Evolutionary conservation across 2,329 filamentous ascomycete species (phyloP), one percentile per base, ranked within the genome.

Genomic region (Microsporum ferrugineum): DNA sequence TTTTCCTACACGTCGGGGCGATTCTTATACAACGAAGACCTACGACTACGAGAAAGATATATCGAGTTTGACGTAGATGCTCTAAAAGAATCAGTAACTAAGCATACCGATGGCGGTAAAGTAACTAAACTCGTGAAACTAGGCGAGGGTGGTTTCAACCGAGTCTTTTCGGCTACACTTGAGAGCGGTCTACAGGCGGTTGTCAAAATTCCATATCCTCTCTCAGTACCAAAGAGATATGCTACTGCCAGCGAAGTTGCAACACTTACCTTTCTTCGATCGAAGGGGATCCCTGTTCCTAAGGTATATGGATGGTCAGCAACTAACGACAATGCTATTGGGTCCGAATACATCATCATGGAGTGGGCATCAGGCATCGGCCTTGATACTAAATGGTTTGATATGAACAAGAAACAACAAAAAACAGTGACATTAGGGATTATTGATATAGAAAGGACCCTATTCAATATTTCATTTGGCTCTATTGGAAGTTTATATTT

Each of bases 271-370:
- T 68, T 68, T 49, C 63, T 71, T 34, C 66, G 63, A 10, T 66
- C 61, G 10, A 65, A 72, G 51, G 66, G 66, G 7, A 65, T 76
- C 59, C 72, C 74, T 17, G 71, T 76, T 17, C 74, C 74, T 2
- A 61, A 66, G 51, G 58, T 70, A 5, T 67, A 66, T 64, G 65
- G 61, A 0, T 69, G 63, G 60, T 69, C 63, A 27, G 64, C 66
- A 7, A 63, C 63, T 27, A 33, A 41, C 2, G 59, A 66, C 7
- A 70, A 69, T 55, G 10, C 64, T 10, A 65, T 68, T 47, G 68
- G 68, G 31, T 59, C 62, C 0, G 69, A 71, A 41, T 69, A 69
- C 55, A 69, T 70, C 5, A 62, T 70, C 7, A 63, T 70, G 68
- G 62, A 65, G 45, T 49, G 66, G 60, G 61, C 65, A 10, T 27